Evolutionary conservation across 192 early-diverging fungal genomes (phyloP).

Genomic region (Piromyces finnis): DNA sequence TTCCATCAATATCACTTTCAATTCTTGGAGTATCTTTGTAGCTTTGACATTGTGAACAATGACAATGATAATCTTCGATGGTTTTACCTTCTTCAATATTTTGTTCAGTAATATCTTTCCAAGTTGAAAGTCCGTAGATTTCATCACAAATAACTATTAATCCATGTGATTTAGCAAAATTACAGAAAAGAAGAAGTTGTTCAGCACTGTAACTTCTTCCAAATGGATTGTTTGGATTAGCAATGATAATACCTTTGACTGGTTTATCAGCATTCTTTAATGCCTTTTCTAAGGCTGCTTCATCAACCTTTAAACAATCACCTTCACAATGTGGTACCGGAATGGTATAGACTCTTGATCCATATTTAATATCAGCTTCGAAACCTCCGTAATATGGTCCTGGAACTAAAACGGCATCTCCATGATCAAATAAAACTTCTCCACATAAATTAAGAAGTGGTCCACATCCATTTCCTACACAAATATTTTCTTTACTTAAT

Average conservation of each 20-base stretch:
- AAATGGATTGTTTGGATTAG: slow-evolving; percentile 58
- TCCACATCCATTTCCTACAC: too few species aligned
- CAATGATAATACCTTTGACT: slow-evolving; percentile 41
- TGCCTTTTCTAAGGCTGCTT: slow-evolving; percentile 22
- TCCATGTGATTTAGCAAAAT: slow-evolving; percentile 40
- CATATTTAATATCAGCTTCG: too few species aligned
- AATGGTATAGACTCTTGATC: slow-evolving; percentile 27
- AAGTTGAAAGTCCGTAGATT: slow-evolving; percentile 56
- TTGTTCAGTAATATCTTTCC: slow-evolving; percentile 1
- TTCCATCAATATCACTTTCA: slow-evolving; percentile 4
- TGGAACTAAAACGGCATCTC: too few species aligned
- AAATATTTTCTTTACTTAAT: too few species aligned
- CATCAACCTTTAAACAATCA: slow-evolving; percentile 9
- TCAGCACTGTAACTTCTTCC: slow-evolving; percentile 29
- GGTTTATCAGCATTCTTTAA: slow-evolving; percentile 16
- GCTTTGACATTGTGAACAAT: neutral
- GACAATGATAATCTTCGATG: neutral
- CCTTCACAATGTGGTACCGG: slow-evolving; percentile 21
- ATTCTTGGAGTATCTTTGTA: neutral
- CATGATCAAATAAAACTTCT: too few species aligned
- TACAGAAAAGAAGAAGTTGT: slow-evolving; percentile 27
- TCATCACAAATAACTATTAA: slow-evolving; percentile 61
- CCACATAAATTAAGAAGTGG: too few species aligned
- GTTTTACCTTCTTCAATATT: neutral
- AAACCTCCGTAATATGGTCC: too few species aligned